These are phyloP conservation scores for Botryococcus braunii DNA, from an alignment of 163 green algal genomes.

Conservation along the genomic window DNA sequence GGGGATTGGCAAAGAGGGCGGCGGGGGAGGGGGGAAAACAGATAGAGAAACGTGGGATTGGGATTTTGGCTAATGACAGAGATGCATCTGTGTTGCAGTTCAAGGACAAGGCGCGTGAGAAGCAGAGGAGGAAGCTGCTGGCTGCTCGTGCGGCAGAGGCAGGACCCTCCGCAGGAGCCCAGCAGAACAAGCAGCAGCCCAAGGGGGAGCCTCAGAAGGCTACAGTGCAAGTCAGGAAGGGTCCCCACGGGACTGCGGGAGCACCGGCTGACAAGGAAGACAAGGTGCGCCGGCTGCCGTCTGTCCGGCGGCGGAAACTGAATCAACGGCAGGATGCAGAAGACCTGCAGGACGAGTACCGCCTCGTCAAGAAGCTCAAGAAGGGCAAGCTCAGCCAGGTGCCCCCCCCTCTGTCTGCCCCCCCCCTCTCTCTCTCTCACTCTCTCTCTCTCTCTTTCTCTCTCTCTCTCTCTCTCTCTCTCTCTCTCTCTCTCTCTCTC, in stretches of 20 bases:
- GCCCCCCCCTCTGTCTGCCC: neutral
- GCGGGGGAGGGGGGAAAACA: too few relatives aligned
- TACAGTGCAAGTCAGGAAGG: neutral
- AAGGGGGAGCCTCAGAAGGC: neutral
- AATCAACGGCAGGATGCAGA: conserved; percentile 57
- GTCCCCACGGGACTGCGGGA: too few relatives aligned
- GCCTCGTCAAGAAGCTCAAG: conserved; percentile 79
- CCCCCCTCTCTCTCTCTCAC: too few relatives aligned
- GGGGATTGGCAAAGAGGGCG: too few relatives aligned
- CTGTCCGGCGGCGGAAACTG: conserved; percentile 62
- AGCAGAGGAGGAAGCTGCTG: conserved; percentile 53
- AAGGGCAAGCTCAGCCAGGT: conserved; percentile 71
- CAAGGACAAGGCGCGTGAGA: conserved; percentile 78
- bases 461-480: too few relatives aligned
- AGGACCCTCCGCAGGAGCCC: neutral
- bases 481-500: too few relatives aligned
- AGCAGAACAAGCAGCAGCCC: neutral
- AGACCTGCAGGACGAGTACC: conserved; percentile 75
- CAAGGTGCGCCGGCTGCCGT: conserved; percentile 40
- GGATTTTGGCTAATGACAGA: too few relatives aligned
- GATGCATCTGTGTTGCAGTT: conserved; percentile 27
- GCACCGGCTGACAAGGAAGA: conserved; percentile 4
- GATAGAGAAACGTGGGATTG: too few relatives aligned
- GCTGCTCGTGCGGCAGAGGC: neutral
- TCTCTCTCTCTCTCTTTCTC: too few relatives aligned